Evolutionary conservation across 305 asterid species (phyloP), one percentile per base, ranked within the genome.

Genomic region (Coffea humblotiana): DNA sequence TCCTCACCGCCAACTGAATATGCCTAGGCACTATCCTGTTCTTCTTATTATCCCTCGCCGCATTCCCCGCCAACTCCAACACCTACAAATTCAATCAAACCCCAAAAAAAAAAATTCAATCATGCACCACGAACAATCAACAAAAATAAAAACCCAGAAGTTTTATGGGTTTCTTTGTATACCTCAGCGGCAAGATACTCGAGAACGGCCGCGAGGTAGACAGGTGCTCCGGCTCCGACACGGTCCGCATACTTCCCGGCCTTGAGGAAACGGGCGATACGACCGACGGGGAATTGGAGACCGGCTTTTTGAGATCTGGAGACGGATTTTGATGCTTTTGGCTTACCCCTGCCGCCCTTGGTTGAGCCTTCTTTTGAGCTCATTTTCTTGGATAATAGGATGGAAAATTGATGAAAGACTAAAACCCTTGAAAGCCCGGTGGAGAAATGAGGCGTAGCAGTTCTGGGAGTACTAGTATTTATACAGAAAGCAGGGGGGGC

Each of bases 21-120:
- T 90, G 93, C 81, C 97, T 87, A 7, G 94, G 91, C 47, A 87
- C 74, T 7, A 92, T 92, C 56, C 93, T 82, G 16, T 81, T 88
- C 94, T 89, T 92, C 88, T 90, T 90, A 76, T 92, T 92, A 43
- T 90, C 97, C 83, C 94, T 90, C 14, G 93, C 93, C 48, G 91
- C 97, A 78, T 90, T 89, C 45, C 93, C 91, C 10, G 97, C 94
- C 25, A 90, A 85, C 82, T 93, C 97, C 94, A 91, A 79, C 9
- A 93, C 92, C 93, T 91, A 23, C 13, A 40, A 16, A 73, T 0
- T n/a, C 8, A 43, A 3, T 8, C 60, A 0, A 63, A 52, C 54
- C 40, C 13, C 0, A 0, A 35, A 68, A 19, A 47, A 23, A 21
- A 9, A 14, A n/a, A 15, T 18, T 27, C 13, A 43, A 43, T 32